These are phyloP conservation scores for Dothidotthia symphoricarpi DNA, from an alignment of 2,329 filamentous ascomycete genomes.

Conservation along the genomic window DNA sequence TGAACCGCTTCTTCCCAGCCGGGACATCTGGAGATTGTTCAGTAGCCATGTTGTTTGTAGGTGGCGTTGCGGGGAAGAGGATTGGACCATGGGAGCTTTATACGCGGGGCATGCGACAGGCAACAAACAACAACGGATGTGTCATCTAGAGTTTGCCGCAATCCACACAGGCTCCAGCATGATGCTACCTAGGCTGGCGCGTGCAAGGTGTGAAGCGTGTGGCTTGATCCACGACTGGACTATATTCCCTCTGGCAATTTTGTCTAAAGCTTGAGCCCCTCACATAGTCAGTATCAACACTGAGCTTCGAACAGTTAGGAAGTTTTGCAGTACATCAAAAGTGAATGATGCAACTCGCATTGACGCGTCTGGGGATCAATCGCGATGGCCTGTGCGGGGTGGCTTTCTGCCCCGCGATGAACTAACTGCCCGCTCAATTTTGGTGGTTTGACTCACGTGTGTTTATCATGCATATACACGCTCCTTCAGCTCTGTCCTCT, in stretches of 20 bases:
- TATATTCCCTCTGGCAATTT: no score
- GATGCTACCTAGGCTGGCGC: no score
- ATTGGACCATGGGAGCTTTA: slow-evolving; percentile 1
- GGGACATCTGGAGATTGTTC: slow-evolving; percentile 33
- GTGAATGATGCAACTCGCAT: neutral
- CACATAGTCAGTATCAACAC: no score
- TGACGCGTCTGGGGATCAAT: slow-evolving; percentile 7
- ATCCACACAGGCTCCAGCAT: neutral
- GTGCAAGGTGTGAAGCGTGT: no score
- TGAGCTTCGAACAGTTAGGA: no score
- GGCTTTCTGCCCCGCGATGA: slow-evolving; percentile 24
- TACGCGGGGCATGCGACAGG: slow-evolving; percentile 16
- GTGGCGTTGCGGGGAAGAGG: slow-evolving; percentile 13
- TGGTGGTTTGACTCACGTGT: slow-evolving; percentile 29
- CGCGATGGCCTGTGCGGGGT: slow-evolving; percentile 21
- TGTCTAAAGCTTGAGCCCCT: no score
- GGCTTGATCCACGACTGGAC: no score
- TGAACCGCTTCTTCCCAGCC: slow-evolving; percentile 37
- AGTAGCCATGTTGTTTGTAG: slow-evolving; percentile 25
- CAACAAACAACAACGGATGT: slow-evolving; percentile 12
- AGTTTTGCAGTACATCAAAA: neutral
- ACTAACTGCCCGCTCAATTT: slow-evolving; percentile 21
- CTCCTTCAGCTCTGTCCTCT: slow-evolving; percentile 17
- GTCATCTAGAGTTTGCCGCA: neutral
- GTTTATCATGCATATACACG: slow-evolving; percentile 24